Evolutionary conservation across 2,329 filamentous ascomycete species (phyloP).

Genomic region (Fusarium penzigii): DNA sequence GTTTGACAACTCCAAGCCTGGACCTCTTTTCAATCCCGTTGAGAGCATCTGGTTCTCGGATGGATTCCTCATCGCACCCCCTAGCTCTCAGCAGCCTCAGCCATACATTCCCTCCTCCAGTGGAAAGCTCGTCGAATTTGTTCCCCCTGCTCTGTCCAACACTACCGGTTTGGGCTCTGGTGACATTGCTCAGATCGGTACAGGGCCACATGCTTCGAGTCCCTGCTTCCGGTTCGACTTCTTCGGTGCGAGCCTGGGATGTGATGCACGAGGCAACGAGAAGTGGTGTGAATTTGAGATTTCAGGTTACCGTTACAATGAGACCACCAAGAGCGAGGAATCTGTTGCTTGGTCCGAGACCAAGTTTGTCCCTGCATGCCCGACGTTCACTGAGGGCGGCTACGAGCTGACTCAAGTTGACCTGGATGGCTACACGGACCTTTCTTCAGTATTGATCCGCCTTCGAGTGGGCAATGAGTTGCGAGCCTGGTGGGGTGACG

Average conservation of each 20-base stretch:
- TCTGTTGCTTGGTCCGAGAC: constrained; percentile 43
- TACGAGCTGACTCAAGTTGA: constrained; percentile 38
- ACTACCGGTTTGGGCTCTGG: constrained; percentile 26
- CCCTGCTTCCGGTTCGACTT: constrained; percentile 44
- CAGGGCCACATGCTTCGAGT: constrained; percentile 39
- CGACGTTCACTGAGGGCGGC: constrained; percentile 33
- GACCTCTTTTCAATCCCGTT: constrained; percentile 42
- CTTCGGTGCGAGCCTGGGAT: constrained; percentile 41
- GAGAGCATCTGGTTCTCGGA: constrained; percentile 45
- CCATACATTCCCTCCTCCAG: constrained; percentile 42
- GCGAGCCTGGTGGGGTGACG: constrained; percentile 45
- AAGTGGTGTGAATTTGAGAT: constrained; percentile 44
- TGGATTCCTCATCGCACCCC: constrained; percentile 41
- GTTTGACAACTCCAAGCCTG: constrained; percentile 40
- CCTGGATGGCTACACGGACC: constrained; percentile 40
- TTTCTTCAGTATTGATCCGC: constrained; percentile 42
- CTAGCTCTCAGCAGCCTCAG: constrained; percentile 33
- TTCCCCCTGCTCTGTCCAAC: constrained; percentile 37
- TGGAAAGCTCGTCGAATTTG: constrained; percentile 42
- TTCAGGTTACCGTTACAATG: constrained; percentile 42
- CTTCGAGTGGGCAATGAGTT: constrained; percentile 40
- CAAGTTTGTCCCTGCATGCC: constrained; percentile 41
- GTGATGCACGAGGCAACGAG: constrained; percentile 37
- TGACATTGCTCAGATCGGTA: constrained; percentile 42
- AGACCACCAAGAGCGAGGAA: constrained; percentile 33